These are phyloP conservation scores for Pelargonium australe DNA, from an alignment of 441 rosid genomes.

Conservation along the genomic window DNA sequence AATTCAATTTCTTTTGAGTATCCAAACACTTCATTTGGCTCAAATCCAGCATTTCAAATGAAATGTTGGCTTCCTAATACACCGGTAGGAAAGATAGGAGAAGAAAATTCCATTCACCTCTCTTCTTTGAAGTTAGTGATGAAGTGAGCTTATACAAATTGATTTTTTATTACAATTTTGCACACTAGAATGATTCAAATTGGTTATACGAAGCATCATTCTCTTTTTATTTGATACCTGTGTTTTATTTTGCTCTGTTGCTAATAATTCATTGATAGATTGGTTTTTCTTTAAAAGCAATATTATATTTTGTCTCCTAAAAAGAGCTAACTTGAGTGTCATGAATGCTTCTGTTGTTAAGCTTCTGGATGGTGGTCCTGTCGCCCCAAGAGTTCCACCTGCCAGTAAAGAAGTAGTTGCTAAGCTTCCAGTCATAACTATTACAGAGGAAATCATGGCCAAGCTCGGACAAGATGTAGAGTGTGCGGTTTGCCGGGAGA, in stretches of 20 bases:
- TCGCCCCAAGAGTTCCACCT: constrained; percentile 72
- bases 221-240: not conserved
- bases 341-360: constrained; percentile 18
- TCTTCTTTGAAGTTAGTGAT: not conserved
- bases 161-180: not conserved
- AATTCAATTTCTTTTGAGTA: no score
- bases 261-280: not conserved
- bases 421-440: constrained; percentile 67
- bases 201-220: not conserved
- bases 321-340: not conserved
- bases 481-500: constrained; percentile 86
- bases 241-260: not conserved
- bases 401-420: constrained; percentile 89
- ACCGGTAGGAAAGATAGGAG: not conserved
- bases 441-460: constrained; percentile 56
- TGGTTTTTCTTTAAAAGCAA: not conserved
- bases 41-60: not conserved
- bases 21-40: no score
- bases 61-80: no score
- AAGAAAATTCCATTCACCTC: not conserved
- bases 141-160: not conserved
- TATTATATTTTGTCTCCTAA: constrained; percentile 5
- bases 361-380: constrained; percentile 41
- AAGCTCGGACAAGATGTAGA: constrained; percentile 58
- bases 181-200: not conserved